phyloP scores from a whole-genome alignment of 257 asterid species.

The Hygrophila difformis region DNA sequence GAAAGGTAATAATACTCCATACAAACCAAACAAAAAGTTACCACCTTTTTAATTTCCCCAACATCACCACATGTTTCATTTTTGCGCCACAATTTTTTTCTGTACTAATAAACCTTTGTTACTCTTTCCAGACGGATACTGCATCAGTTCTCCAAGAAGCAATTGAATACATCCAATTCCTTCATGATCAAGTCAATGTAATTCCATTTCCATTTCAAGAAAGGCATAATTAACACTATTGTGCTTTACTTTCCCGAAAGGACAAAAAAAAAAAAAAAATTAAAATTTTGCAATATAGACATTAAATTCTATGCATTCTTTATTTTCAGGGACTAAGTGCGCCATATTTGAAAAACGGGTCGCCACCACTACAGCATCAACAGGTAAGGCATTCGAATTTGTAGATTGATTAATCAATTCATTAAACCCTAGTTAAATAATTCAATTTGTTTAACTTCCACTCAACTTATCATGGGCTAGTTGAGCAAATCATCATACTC shows the following conservation, averaged over 20 bases:
- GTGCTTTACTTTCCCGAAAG: too few relatives aligned
- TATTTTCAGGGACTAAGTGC: conserved; percentile 30
- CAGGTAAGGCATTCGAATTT: conserved; percentile 25
- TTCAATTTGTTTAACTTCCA: neutral
- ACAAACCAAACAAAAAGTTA: too few relatives aligned
- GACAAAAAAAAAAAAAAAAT: too few relatives aligned
- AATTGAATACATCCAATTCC: conserved; percentile 40
- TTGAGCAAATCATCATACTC: neutral
- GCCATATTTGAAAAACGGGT: conserved; percentile 28
- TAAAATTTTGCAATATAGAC: neutral
- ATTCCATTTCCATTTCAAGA: neutral
- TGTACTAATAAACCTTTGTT: too few relatives aligned
- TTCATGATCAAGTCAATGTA: conserved; percentile 49
- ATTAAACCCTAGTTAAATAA: neutral
- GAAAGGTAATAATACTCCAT: conserved; percentile 28
- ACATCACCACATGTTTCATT: neutral
- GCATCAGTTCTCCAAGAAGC: conserved; percentile 56
- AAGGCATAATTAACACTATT: neutral
- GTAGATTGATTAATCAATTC: neutral
- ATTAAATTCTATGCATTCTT: neutral
- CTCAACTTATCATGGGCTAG: neutral
- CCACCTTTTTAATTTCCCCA: too few relatives aligned
- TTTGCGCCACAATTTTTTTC: too few relatives aligned
- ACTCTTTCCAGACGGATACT: conserved; percentile 42
- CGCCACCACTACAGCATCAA: conserved; percentile 22